Evolutionary conservation across 2,329 filamentous ascomycete species (phyloP), one percentile per base, ranked within the genome.

Genomic region (Apiospora kogelbergensis): DNA sequence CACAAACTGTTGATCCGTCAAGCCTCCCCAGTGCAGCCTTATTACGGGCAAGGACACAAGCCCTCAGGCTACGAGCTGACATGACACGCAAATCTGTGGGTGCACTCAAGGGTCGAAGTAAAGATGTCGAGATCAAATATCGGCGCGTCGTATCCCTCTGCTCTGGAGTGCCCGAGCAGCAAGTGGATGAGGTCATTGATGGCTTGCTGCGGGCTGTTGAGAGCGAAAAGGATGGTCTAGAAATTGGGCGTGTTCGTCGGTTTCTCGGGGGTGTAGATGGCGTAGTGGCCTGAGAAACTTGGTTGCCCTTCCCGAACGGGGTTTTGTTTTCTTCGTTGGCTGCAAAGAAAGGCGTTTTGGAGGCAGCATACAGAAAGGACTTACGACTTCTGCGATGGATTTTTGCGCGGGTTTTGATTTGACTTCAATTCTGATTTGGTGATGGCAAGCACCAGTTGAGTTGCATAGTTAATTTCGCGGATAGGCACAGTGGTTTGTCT

Each of bases 81-180:
- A 84, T 86, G 22, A 89, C 96, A 15, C 84, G 88, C 67, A 88
- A 89, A 66, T 89, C 91, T 73, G 90, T 94, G 1, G 86, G 88
- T 22, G 87, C 87, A 6, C 86, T 99, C 10, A 91, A 93, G 78
- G 90, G 91, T 40, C 90, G 93, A 70, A 95, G 93, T 74, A 91
- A 90, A 5, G 94, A 97, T 67, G 85, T 97, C 3, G 95, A 97
- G 76, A 85, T 91, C 73, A 94, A 96, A 80, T 98, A 98, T 78
- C 88, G 94, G 33, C 92, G 91, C 73, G 93, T 98, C 40, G 94
- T 99, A 30, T 90, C 92, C 67, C 83, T 98, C 15, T 98, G 95
- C 78, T 97, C 94, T 0, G 90, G 90, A 10, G 92, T 95, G 42
- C 86, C 89, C 0, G 94, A 97, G 71, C 85, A 86, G 10, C 88